Evolutionary conservation across 1,284 basidiomycete genomes (phyloP).

Genomic region (Mrakiaceae sp.): DNA sequence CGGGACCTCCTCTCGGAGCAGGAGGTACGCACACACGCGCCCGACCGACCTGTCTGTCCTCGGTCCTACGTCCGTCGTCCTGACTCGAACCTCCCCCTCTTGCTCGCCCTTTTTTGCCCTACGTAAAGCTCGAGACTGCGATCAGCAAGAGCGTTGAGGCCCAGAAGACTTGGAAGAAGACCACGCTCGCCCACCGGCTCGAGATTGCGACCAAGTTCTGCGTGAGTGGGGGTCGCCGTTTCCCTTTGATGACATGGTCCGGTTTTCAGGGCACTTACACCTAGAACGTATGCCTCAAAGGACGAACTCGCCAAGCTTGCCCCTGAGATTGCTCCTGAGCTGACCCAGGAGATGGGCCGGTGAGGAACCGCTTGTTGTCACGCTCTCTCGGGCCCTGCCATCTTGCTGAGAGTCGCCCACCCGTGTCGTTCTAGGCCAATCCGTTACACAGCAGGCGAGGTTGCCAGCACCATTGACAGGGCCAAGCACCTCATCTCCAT

Average conservation of each 20-base stretch:
- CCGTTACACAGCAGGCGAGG: constrained; percentile 62
- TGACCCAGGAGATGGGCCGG: constrained; percentile 70
- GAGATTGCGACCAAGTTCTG: constrained; percentile 64
- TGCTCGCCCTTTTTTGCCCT: background rate
- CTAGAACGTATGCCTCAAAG: constrained; percentile 34
- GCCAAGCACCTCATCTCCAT: constrained; percentile 76
- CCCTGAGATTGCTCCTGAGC: constrained; percentile 60
- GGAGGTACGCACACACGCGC: background rate
- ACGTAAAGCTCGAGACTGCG: constrained; percentile 45
- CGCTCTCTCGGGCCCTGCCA: background rate
- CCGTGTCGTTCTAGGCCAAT: constrained; percentile 53
- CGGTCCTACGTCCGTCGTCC: background rate
- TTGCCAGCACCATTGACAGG: constrained; percentile 67
- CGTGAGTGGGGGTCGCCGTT: constrained; percentile 36
- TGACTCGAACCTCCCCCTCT: background rate
- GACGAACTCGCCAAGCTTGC: constrained; percentile 60
- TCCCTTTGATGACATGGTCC: background rate
- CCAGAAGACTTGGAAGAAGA: constrained; percentile 60
- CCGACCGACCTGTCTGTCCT: too few species aligned
- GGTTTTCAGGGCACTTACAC: background rate
- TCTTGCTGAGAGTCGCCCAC: too few species aligned
- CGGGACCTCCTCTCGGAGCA: constrained; percentile 32
- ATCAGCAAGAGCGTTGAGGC: constrained; percentile 51
- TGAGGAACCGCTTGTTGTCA: constrained; percentile 29
- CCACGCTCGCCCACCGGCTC: constrained; percentile 58